Percentiles rank a stretch among this genome's conserved stretches.
Evolutionary conservation across 768 basidiomycete species (phyloP).

Genomic region (Mrakia blollopis): DNA sequence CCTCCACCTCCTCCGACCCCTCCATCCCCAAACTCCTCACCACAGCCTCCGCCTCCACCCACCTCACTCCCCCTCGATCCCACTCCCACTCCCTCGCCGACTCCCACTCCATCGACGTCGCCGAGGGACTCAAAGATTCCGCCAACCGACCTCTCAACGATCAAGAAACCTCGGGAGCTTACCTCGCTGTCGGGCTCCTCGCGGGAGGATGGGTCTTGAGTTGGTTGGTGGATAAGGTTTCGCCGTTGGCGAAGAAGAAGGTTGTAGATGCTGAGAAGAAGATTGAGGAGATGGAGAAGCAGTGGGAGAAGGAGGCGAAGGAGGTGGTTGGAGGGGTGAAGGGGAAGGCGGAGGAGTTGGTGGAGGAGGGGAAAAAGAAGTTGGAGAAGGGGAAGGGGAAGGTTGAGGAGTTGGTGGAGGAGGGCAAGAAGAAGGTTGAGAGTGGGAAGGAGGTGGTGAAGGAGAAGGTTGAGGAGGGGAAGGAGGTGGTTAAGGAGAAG

Average conservation of each 20-base stretch:
- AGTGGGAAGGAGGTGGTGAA: neutral
- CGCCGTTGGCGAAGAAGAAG: neutral
- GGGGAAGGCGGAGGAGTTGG: neutral
- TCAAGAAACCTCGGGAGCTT: neutral
- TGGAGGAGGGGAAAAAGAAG: conserved; percentile 3
- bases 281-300: neutral
- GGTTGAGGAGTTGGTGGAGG: neutral
- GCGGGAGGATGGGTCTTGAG: neutral
- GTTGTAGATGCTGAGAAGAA: neutral
- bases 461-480: neutral
- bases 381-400: neutral
- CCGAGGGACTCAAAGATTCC: conserved; percentile 1
- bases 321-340: neutral
- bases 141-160: neutral
- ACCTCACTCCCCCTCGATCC: conserved; percentile 5
- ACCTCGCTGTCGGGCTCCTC: neutral
- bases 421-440: neutral
- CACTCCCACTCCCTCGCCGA: neutral
- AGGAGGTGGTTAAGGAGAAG: neutral
- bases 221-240: neutral
- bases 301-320: neutral
- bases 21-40: neutral
- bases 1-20: neutral
- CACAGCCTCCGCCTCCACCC: conserved; percentile 9
- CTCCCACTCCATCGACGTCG: conserved; percentile 14